These are phyloP conservation scores for Citrus mangshanensis DNA, from an alignment of 345 rosid genomes.

Conservation along the genomic window DNA sequence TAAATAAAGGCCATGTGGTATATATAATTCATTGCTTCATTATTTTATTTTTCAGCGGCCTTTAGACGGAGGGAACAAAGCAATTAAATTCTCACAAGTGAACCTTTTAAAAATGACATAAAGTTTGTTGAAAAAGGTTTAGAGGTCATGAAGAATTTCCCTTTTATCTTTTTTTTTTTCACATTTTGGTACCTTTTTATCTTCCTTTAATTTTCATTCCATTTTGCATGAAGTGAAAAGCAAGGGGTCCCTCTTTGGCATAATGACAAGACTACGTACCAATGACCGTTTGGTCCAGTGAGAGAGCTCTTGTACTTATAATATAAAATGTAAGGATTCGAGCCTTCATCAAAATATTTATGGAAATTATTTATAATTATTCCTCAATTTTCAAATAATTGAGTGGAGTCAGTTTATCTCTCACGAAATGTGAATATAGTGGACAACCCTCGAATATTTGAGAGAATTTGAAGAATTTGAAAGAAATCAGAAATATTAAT, in stretches of 20 bases:
- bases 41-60: neutral
- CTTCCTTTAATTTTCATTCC: neutral
- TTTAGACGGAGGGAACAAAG: neutral
- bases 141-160: no score
- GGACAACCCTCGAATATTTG: no score
- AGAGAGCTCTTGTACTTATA: fast-evolving
- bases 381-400: no score
- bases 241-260: neutral
- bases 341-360: no score
- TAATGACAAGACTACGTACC: neutral
- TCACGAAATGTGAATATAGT: no score
- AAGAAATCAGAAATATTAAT: no score
- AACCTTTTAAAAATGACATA: neutral
- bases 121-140: neutral
- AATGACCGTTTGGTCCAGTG: no score
- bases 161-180: no score
- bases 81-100: neutral
- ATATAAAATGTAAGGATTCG: fast-evolving
- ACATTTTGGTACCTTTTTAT: no score
- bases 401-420: fast-evolving
- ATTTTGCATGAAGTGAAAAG: neutral
- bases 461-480: no score
- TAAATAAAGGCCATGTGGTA: neutral
- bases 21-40: neutral
- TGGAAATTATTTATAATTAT: no score